Conservation (phyloP, 1,284 basidiomycete genomes). For the Hymenochaete sp. region DNA sequence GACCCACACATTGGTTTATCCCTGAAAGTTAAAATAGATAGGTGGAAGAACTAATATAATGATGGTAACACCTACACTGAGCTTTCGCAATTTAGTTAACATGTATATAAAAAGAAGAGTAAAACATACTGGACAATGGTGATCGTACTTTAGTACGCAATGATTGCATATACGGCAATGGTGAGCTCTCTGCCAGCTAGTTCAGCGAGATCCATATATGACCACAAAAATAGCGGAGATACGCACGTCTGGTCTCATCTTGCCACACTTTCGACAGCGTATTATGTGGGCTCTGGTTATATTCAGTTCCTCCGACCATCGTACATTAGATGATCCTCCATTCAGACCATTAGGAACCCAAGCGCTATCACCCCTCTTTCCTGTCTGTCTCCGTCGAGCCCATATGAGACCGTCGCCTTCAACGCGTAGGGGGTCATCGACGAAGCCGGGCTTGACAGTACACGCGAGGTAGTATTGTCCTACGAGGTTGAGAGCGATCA, state of each 20-base stretch:
- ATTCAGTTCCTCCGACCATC: slow-evolving; percentile 33
- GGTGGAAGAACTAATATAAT: background rate
- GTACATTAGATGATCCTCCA: slow-evolving; percentile 23
- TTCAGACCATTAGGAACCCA: slow-evolving; percentile 18
- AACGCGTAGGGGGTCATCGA: slow-evolving; percentile 40
- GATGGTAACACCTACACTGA: background rate
- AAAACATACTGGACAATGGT: slow-evolving; percentile 79
- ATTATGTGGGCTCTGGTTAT: slow-evolving; percentile 46
- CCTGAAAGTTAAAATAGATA: slow-evolving; percentile 37
- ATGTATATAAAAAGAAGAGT: slow-evolving; percentile 13
- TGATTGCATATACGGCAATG: slow-evolving; percentile 91
- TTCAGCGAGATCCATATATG: background rate
- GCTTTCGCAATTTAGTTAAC: background rate
- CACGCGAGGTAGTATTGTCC: slow-evolving; percentile 82
- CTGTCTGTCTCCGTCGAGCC: slow-evolving; percentile 37
- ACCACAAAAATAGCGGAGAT: background rate
- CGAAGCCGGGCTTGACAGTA: slow-evolving; percentile 67
- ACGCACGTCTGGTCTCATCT: slow-evolving; percentile 76
- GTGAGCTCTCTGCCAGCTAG: slow-evolving; percentile 65
- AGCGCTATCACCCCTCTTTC: background rate
- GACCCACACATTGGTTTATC: slow-evolving; percentile 95
- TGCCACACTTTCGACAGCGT: slow-evolving; percentile 61
- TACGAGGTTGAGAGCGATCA: slow-evolving; percentile 72
- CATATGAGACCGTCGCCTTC: slow-evolving; percentile 41
- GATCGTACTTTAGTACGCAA: slow-evolving; percentile 91